These are phyloP conservation scores for Apiotrichum domesticum DNA, from an alignment of 1,284 basidiomycete genomes.

Conservation along the genomic window DNA sequence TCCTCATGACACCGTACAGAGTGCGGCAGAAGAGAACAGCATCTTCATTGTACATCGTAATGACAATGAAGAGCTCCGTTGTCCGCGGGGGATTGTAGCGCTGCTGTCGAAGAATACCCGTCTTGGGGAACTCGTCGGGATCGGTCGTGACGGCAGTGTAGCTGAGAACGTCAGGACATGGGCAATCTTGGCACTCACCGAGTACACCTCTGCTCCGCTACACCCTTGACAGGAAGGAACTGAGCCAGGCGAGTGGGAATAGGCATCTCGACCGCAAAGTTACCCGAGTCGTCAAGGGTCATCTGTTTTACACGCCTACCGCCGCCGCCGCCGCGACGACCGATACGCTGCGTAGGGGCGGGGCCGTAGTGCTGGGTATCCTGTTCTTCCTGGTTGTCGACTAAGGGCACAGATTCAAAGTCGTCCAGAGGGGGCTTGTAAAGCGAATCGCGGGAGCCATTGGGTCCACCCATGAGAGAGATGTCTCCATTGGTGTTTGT, in stretches of 20 bases:
- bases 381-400: slow-evolving; percentile 8
- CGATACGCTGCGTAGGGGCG: slow-evolving; percentile 69
- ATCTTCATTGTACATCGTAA: slow-evolving; percentile 97
- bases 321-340: slow-evolving; percentile 59
- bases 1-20: slow-evolving; percentile 90
- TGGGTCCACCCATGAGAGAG: not conserved
- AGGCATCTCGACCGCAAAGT: slow-evolving; percentile 74
- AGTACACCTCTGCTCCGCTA: slow-evolving; percentile 76
- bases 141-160: slow-evolving; percentile 84
- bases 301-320: slow-evolving; percentile 46
- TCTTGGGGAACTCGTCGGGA: slow-evolving; percentile 82
- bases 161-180: slow-evolving; percentile 24
- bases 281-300: slow-evolving; percentile 59
- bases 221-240: slow-evolving; percentile 69
- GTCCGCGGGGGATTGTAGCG: slow-evolving; percentile 59
- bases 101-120: slow-evolving; percentile 81
- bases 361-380: slow-evolving; percentile 76
- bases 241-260: slow-evolving; percentile 71
- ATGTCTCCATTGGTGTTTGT: slow-evolving; percentile 17
- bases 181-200: slow-evolving; percentile 51
- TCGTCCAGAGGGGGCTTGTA: slow-evolving; percentile 13
- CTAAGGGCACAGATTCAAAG: slow-evolving; percentile 15
- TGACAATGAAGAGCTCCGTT: slow-evolving; percentile 89
- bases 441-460: slow-evolving; percentile 3
- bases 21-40: slow-evolving; percentile 91